Percentiles rank a stretch among this genome's conserved stretches.
Conservation (phyloP, 177 flowering plant genomes). For the Vitis hybrid region DNA sequence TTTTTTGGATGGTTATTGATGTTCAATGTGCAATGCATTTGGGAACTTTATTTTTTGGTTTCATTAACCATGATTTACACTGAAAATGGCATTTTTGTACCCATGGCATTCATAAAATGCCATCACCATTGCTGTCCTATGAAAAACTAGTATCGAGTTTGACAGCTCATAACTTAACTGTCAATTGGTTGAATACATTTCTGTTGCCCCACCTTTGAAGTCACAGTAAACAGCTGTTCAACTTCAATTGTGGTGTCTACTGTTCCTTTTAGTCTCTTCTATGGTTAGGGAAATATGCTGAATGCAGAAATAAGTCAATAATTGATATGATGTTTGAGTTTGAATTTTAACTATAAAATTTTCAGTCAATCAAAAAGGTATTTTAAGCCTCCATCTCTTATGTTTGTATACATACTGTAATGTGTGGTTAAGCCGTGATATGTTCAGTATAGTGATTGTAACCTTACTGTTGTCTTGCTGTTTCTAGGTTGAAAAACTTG, state of each 20-base stretch:
- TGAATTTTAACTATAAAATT: not conserved
- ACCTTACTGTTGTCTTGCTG: not conserved
- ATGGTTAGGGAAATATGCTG: not conserved
- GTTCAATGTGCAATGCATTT: not conserved
- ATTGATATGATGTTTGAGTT: not conserved
- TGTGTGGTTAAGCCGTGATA: not conserved
- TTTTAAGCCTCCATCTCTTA: not conserved
- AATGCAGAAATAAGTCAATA: not conserved
- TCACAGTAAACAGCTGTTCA: not conserved
- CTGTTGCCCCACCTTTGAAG: not conserved
- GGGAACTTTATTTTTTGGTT: not conserved
- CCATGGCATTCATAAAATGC: not conserved
- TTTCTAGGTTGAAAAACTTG: constrained; percentile 88
- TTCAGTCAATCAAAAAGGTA: too few relatives aligned
- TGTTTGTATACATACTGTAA: not conserved
- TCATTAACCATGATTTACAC: not conserved
- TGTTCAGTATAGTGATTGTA: not conserved
- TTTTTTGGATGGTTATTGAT: too few relatives aligned
- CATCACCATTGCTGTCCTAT: too few relatives aligned
- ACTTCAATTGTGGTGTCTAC: not conserved
- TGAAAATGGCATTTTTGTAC: not conserved
- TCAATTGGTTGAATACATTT: too few relatives aligned
- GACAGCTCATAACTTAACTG: too few relatives aligned
- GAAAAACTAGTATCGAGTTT: too few relatives aligned
- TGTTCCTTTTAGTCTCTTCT: not conserved